Base-by-base conservation (phyloP, 2,329 filamentous ascomycete genomes). In the Trichoderma polysporum region DNA sequence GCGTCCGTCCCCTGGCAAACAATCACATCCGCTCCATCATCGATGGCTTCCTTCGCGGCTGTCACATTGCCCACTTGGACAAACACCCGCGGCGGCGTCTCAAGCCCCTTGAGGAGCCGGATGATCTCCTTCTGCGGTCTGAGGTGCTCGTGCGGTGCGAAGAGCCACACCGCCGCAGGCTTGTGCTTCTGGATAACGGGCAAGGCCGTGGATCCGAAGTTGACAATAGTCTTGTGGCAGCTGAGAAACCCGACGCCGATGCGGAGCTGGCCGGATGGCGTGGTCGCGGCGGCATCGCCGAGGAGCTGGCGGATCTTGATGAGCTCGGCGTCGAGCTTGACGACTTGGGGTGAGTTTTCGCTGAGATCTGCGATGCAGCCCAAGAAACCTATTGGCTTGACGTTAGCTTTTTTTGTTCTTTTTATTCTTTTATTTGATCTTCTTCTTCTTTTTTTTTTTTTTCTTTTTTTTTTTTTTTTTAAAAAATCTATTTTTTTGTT, bases 141-240 rank as follows among this genome's bases (percentile, higher is more conserved):
- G 22, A 79, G 73, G 17, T 81, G 74, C 5, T 79, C 78, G 35
- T 79, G 77, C 2, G 88, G 87, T 2, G 88, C 89, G 72, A 91
- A 91, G 54, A 91, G 82, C 89, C 89, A 91, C 9, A 89, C 80
- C 0, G 87, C 88, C 2, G 83, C 84, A 1, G 88, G 88, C 0
- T 76, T 77, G 74, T 88, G 83, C 68, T 80, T 77, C 27, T 73
- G 73, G 19, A 91, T 78, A 13, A 90, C 70, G 1, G 84, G 83
- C 2, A 87, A 74, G 1, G 80, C 79, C n/a, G 79, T 82, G 65
- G 75, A 68, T 29, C 71, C 68, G 70, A 85, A 85, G 59, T 76
- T 70, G 0, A 67, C n/a, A 2, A 79, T 71, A 27, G 79, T 79
- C 25, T 77, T 74, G 60, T 83, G 76, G 66, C 86, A 86, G 53